phyloP scores from a whole-genome alignment of 345 rosid species.

The Salix udensis region DNA sequence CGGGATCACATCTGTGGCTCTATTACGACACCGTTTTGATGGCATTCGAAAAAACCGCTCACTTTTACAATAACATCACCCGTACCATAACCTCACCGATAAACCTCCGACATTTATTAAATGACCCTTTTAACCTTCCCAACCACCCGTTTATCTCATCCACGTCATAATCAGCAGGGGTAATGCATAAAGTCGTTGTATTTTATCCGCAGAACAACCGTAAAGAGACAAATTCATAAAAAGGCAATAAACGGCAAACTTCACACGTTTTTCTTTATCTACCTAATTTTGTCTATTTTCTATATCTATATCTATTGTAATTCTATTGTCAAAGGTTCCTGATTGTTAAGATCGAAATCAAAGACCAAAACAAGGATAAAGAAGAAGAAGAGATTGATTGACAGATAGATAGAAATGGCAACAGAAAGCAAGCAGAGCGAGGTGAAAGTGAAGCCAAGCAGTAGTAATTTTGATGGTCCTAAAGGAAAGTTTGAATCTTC shows the following conservation, averaged over 20 bases:
- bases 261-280: not conserved
- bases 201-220: constrained; percentile 1
- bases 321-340: constrained; percentile 1
- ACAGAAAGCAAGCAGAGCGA: constrained; percentile 43
- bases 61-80: not conserved
- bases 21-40: not conserved
- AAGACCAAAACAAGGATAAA: not conserved
- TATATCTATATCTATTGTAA: not conserved
- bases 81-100: not conserved
- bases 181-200: not conserved
- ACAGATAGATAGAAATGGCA: constrained; percentile 33
- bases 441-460: constrained; percentile 39
- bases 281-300: not conserved
- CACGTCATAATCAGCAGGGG: constrained; percentile 1
- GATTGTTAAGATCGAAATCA: not conserved
- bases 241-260: constrained; percentile 14
- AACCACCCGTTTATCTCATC: not conserved
- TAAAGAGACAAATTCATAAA: constrained; percentile 17
- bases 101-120: too few relatives aligned
- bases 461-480: constrained; percentile 40
- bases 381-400: not conserved
- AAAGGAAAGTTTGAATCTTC: constrained; percentile 35
- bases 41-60: not conserved
- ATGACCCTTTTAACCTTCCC: constrained; percentile 3
- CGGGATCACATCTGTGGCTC: not conserved